Base-by-base conservation (phyloP, 1,284 basidiomycete species). In the Tranzscheliella williamsii region DNA sequence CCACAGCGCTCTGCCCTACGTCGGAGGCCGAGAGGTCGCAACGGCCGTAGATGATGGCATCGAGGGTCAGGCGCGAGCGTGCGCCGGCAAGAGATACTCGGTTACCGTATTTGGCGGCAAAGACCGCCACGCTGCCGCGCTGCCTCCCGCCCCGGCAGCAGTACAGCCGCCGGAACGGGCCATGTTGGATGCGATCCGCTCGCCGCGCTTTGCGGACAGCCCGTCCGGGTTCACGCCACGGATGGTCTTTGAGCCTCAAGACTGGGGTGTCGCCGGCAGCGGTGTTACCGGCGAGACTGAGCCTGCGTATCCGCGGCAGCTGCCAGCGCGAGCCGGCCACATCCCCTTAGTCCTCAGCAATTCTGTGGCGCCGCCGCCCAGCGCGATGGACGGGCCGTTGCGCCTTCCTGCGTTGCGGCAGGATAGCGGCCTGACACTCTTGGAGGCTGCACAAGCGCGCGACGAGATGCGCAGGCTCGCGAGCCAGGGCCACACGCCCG, bases 201-300 rank as follows among this genome's bases (percentile, higher is more conserved):
- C 66, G 22, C 63, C 63, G 1, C 34, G 63, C 5, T 24, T 63
- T 5, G 61, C 45, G 21, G 44, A 58, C 9, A 66, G 63, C 34
- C 63, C 66, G 7, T 55, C 63, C 5, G 66, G 66, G 13, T 61
- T 51, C 39, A 68, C 65, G 17, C 65, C 65, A 4, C 34, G 43
- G 1, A 54, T 68, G 61, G 33, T 32, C n/a, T 68, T 60, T 34
- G 57, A 62, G 24, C 46, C 57, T 24, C 46, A 51, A 4, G 51
- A 50, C n/a, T 62, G 52, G 58, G 33, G 32, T 24, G n/a, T n/a
- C n/a, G n/a, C n/a, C n/a, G n/a, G n/a, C n/a, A n/a, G n/a, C n/a
- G n/a, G n/a, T n/a, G n/a, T n/a, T n/a, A n/a, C n/a, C n/a, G n/a
- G n/a, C n/a, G n/a, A n/a, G n/a, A n/a, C n/a, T n/a, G n/a, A n/a